A percentile compares a stretch with the other conserved stretches of the same genome.
Evolutionary conservation across 495 filamentous ascomycete genomes (phyloP).

Genomic region (Penicillium ucsense): DNA sequence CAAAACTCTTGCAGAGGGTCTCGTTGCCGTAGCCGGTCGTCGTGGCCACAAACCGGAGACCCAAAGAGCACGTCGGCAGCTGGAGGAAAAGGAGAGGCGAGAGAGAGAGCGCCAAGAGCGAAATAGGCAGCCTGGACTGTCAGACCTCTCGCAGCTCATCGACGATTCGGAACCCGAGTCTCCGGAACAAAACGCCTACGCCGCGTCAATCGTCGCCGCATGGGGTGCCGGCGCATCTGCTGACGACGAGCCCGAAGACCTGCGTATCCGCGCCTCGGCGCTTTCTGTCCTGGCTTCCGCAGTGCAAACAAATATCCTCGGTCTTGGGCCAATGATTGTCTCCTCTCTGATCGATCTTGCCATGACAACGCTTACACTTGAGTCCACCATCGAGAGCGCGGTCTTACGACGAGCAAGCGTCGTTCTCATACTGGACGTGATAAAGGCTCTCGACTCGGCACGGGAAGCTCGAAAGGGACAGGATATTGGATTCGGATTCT

Average conservation of each 20-base stretch:
- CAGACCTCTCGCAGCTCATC: conserved; percentile 26
- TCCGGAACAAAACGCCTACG: conserved; percentile 41
- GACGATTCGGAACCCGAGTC: conserved; percentile 39
- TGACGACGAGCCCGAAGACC: conserved; percentile 53
- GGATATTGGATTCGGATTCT: conserved; percentile 52
- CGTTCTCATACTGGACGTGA: conserved; percentile 54
- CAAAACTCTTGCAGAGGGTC: conserved; percentile 46
- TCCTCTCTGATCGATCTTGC: conserved; percentile 56
- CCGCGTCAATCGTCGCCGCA: conserved; percentile 57
- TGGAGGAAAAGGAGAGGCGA: conserved; percentile 37
- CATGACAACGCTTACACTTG: conserved; percentile 55
- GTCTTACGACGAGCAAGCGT: conserved; percentile 69
- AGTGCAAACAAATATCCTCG: conserved; percentile 56
- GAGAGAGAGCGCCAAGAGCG: conserved; percentile 35
- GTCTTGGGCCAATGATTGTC: conserved; percentile 45
- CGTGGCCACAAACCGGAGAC: conserved; percentile 46
- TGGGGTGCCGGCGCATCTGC: conserved; percentile 58
- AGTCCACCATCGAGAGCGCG: conserved; percentile 50
- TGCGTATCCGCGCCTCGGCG: conserved; percentile 68
- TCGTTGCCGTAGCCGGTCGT: conserved; percentile 58
- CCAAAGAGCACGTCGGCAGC: conserved; percentile 41
- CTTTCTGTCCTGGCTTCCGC: conserved; percentile 60
- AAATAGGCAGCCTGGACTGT: conserved; percentile 16
- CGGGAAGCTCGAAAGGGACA: conserved; percentile 34
- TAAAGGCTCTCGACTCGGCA: conserved; percentile 53